Base-by-base conservation (phyloP, 2,329 filamentous ascomycete genomes). In the Fusarium burgessii region DNA sequence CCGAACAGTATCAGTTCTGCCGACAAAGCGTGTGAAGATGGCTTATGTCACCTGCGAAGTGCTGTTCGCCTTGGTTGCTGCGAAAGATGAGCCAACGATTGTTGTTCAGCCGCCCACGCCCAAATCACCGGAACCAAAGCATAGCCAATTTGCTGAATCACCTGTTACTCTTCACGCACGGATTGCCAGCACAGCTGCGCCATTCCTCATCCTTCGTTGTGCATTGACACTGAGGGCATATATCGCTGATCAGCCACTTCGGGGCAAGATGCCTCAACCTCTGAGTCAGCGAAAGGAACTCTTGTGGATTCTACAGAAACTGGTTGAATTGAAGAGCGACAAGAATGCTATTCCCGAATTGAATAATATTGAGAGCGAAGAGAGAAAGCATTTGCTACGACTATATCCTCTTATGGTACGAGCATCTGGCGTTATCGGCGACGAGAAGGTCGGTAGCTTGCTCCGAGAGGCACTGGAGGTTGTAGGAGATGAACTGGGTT, bases 221-320 rank as follows among this genome's bases (percentile, higher is more conserved):
- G 94, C 93, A 0, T 84, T 97, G 18, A 91, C 93, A 0, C 82
- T 98, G n/a, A 91, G 93, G 60, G 86, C 91, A 2, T 98, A 97
- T 78, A 91, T 97, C 47, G 93, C 94, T 7, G 96, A 99, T 79
- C 95, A 98, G 77, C 95, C 95, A 2, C 84, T 99, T 23, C 88
- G 96, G 17, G 95, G 96, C 0, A 88, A 91, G 52, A 96, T 97
- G 90, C 96, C 96, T 7, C 93, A 96, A 78, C 95, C 95, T 1
- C 84, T 93, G 8, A 91, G 90, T 12, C 93, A 97, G 77, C 88
- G 93, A 45, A 91, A 88, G 68, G 96, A 97, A 78, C 82, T 99
- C 14, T 78, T 92, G 7, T 92, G 93, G 76, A 86, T 95, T 27
- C 83, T 98, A 20, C 82, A 84, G 51, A 84, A 88, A 47, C 83